Conservation (phyloP, 106 monocot genomes). For the Allium sativum region DNA sequence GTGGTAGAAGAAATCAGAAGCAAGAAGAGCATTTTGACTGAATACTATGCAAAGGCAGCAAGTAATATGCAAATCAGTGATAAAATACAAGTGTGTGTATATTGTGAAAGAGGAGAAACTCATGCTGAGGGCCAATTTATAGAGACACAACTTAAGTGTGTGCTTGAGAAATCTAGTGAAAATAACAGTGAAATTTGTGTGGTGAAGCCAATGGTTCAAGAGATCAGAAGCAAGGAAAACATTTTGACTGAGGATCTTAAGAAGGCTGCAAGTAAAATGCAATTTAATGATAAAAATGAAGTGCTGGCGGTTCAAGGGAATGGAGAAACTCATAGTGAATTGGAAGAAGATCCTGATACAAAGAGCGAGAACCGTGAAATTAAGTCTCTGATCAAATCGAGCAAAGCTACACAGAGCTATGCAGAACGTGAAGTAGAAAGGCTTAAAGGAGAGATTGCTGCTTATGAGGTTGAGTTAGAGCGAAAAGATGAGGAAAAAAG, state of each 20-base stretch:
- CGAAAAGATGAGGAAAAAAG: conserved; percentile 84
- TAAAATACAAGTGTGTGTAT: too few relatives aligned
- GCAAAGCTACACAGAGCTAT: not conserved
- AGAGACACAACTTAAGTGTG: not conserved
- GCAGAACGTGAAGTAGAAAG: not conserved
- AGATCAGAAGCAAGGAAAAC: not conserved
- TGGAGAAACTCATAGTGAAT: too few relatives aligned
- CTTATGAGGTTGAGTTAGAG: conserved; percentile 20
- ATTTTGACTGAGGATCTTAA: not conserved
- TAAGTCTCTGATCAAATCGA: not conserved
- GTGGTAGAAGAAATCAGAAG: too few relatives aligned
- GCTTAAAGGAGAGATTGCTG: conserved; percentile 22
- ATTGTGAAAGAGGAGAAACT: too few relatives aligned
- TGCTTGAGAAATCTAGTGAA: not conserved
- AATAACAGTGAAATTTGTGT: not conserved
- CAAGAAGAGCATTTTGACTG: too few relatives aligned
- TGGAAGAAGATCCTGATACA: not conserved
- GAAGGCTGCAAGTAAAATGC: not conserved
- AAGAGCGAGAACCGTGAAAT: not conserved
- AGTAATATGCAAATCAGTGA: too few relatives aligned
- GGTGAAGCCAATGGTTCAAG: not conserved
- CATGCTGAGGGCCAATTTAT: too few relatives aligned
- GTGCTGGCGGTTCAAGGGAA: too few relatives aligned
- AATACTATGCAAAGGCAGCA: too few relatives aligned
- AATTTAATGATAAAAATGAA: not conserved